Base-by-base conservation (phyloP, 805 yeast species). In the Schwanniomyces pseudopolymorphus region DNA sequence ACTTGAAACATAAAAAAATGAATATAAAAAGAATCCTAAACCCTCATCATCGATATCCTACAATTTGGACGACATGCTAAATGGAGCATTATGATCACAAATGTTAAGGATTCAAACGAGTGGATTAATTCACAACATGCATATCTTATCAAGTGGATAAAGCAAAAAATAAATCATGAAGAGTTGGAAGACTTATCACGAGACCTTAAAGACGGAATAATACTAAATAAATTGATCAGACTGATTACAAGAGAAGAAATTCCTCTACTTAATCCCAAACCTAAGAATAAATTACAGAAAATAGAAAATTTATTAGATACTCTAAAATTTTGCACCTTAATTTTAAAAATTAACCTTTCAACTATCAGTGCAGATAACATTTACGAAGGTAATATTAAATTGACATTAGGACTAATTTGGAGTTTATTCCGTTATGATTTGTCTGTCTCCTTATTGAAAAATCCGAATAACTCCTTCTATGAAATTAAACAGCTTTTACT, bases 111-210 rank as follows among this genome's bases (percentile, higher is more conserved):
- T 39, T 27, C 37, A 11, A 36, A 37, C 9, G 63, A 60, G 16
- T 78, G 83, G 82, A 67, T 72, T 16, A 52, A 58, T 19, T 59
- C 67, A 27, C 83, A 79, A 56, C 70, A 75, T 39, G 70, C 69
- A 52, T 72, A 80, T n/a, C 73, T 78, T 67, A 52, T 72, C 16
- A 60, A 79, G 46, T 79, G 83, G 83, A 59, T 78, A 36, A 74
- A 74, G 49, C 51, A 69, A 27, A 75, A 75, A 51, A 50, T 75
- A 17, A 55, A 54, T 19, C 47, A 58, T 1, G 47, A 48, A 13
- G 41, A 46, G 6, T 33, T 42, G 19, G 41, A 22, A 8, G 56
- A 60, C 39, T 51, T 71, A 4, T 42, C 66, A 3, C 40, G 43
- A 2, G 80, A 74, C 46, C 54, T 79, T 27, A 53, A 64, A 25